Percentiles rank a stretch among this genome's conserved stretches.
Evolutionary conservation across 1,139 yeast species (phyloP).

Genomic region (Debaryomyces sp.): DNA sequence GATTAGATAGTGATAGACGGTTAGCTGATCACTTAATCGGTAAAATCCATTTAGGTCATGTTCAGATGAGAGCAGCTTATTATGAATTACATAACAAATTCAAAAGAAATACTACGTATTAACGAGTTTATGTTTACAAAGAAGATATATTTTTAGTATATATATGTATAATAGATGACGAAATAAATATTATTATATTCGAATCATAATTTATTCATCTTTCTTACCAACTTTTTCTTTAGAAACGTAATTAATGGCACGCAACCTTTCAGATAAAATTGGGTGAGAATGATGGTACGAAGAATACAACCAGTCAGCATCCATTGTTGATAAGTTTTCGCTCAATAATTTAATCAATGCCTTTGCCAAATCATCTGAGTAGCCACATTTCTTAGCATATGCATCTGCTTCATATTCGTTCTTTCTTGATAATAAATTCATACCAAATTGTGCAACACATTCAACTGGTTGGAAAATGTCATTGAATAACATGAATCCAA

Average conservation of each 20-base stretch:
- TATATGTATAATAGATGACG: slow-evolving; percentile 5
- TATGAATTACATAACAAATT: slow-evolving; percentile 42
- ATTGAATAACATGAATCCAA: slow-evolving; percentile 77
- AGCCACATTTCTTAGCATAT: slow-evolving; percentile 76
- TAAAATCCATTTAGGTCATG: slow-evolving; percentile 82
- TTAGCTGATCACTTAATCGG: slow-evolving; percentile 93
- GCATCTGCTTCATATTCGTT: slow-evolving; percentile 93
- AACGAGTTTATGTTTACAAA: neutral
- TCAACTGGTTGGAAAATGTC: slow-evolving; percentile 81
- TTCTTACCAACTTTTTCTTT: slow-evolving; percentile 46
- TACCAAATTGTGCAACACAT: slow-evolving; percentile 62
- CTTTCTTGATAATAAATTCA: slow-evolving; percentile 75
- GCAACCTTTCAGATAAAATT: slow-evolving; percentile 81
- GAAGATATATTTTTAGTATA: neutral
- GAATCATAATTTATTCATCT: slow-evolving; percentile 1
- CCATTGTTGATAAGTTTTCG: slow-evolving; percentile 80
- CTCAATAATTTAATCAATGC: slow-evolving; percentile 77
- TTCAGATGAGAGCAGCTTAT: slow-evolving; percentile 68
- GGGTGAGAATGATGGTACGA: slow-evolving; percentile 93
- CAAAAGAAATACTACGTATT: slow-evolving; percentile 10
- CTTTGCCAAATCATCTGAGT: slow-evolving; percentile 64
- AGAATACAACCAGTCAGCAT: slow-evolving; percentile 87
- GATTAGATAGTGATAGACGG: slow-evolving; percentile 86
- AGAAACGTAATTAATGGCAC: slow-evolving; percentile 61
- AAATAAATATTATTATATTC: neutral